A percentile compares a stretch with the other conserved stretches of the same genome.
phyloP scores from a whole-genome alignment of 257 asterid species.

The Solanum bulbocastanum region DNA sequence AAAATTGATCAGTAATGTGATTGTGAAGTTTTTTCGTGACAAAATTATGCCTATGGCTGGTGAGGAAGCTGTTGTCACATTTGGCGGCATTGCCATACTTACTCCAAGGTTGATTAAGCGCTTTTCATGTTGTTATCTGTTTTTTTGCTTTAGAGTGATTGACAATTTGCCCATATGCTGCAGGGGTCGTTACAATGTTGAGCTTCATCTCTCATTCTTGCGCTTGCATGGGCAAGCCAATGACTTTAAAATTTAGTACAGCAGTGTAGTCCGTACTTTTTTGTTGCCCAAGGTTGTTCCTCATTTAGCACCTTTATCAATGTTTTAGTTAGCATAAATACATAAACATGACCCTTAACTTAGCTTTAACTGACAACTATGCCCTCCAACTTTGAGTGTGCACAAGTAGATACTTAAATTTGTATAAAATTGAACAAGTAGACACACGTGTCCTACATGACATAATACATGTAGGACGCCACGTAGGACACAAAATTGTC shows the following conservation, averaged over 20 bases:
- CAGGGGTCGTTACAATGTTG: constrained; percentile 81
- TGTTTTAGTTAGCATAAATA: background rate
- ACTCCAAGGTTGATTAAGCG: constrained; percentile 57
- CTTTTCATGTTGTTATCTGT: background rate
- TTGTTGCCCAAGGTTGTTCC: constrained; percentile 73
- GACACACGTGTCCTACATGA: no score
- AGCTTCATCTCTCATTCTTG: constrained; percentile 88
- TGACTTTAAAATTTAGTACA: constrained; percentile 91
- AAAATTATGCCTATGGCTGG: constrained; percentile 88
- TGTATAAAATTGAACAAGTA: no score
- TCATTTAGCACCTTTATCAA: background rate
- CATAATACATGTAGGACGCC: no score
- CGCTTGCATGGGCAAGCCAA: constrained; percentile 98
- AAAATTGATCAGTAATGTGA: background rate
- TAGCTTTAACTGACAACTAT: no score
- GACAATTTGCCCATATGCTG: constrained; percentile 8
- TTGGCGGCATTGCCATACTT: constrained; percentile 82
- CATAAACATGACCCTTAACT: no score
- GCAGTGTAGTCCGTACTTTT: constrained; percentile 87
- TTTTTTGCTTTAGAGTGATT: constrained; percentile 6
- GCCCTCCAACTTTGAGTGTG: no score
- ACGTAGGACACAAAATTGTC: no score
- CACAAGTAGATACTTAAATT: no score
- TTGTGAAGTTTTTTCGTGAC: constrained; percentile 65
- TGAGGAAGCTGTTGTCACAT: constrained; percentile 83